A percentile compares a stretch with the other conserved stretches of the same genome.
These are phyloP conservation scores for Pelargonium fulgidum DNA, from an alignment of 441 rosid species.

Conservation along the genomic window DNA sequence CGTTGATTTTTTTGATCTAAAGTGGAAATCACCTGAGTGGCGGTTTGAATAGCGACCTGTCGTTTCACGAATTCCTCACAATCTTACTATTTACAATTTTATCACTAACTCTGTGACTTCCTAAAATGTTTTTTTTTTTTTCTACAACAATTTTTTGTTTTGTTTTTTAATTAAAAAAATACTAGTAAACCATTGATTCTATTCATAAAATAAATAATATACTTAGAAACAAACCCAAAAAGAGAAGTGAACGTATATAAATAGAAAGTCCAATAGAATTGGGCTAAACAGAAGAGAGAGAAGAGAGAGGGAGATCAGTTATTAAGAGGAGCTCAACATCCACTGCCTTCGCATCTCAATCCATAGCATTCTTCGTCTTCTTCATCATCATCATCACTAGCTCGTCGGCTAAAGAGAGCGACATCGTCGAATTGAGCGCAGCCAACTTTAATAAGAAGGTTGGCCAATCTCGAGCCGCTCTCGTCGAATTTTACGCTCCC, in stretches of 20 bases:
- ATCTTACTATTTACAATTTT: too few relatives aligned
- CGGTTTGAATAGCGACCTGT: not conserved
- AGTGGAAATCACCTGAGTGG: not conserved
- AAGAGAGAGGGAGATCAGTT: too few relatives aligned
- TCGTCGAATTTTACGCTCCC: conserved; percentile 97
- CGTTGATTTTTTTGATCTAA: not conserved
- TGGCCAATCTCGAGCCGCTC: conserved; percentile 78
- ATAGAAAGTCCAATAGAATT: too few relatives aligned
- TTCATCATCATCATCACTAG: not conserved
- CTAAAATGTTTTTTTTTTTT: too few relatives aligned
- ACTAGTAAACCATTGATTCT: too few relatives aligned
- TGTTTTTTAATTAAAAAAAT: too few relatives aligned
- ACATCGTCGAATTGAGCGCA: conserved; percentile 74
- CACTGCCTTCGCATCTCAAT: not conserved
- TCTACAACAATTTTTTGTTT: too few relatives aligned
- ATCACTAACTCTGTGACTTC: too few relatives aligned
- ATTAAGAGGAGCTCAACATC: not conserved
- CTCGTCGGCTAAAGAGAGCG: conserved; percentile 15
- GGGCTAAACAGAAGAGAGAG: too few relatives aligned
- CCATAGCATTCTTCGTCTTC: not conserved
- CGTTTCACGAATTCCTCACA: not conserved
- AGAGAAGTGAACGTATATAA: too few relatives aligned
- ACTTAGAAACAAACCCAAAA: too few relatives aligned
- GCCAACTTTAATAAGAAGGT: conserved; percentile 88
- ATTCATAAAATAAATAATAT: too few relatives aligned